A percentile compares a stretch with the other conserved stretches of the same genome.
These are phyloP conservation scores for Leonotis leonurus DNA, from an alignment of 257 asterid species.

Conservation along the genomic window DNA sequence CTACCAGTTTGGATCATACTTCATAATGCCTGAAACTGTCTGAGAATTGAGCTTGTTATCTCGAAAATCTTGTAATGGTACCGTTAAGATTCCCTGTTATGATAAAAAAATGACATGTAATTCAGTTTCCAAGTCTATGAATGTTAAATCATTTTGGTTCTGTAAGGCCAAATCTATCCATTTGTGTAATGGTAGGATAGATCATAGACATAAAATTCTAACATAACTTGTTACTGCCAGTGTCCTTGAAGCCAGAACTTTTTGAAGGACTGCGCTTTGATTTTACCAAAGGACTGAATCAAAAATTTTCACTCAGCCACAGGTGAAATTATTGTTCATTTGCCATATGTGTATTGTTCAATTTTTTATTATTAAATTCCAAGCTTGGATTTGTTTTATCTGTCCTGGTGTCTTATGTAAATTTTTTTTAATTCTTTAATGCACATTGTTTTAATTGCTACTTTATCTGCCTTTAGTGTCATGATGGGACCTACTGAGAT, in stretches of 20 bases:
- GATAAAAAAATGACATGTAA: no score
- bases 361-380: neutral
- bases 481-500: constrained; percentile 95
- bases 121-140: no score
- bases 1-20: no score
- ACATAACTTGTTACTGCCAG: constrained; percentile 39
- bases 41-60: no score
- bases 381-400: no score
- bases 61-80: no score
- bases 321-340: constrained; percentile 45
- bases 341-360: neutral
- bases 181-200: neutral
- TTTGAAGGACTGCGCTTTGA: constrained; percentile 98
- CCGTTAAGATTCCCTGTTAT: no score
- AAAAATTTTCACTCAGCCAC: constrained; percentile 85
- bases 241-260: constrained; percentile 96
- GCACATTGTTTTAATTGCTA: neutral
- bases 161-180: neutral
- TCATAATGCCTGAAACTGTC: no score
- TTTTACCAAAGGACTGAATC: constrained; percentile 88
- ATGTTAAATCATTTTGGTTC: neutral
- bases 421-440: neutral
- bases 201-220: neutral
- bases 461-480: constrained; percentile 41
- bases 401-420: neutral